Percentiles rank a stretch among this genome's conserved stretches.
Evolutionary conservation across 345 rosid genomes (phyloP).

Genomic region (Psidium friedrichsthalianum): DNA sequence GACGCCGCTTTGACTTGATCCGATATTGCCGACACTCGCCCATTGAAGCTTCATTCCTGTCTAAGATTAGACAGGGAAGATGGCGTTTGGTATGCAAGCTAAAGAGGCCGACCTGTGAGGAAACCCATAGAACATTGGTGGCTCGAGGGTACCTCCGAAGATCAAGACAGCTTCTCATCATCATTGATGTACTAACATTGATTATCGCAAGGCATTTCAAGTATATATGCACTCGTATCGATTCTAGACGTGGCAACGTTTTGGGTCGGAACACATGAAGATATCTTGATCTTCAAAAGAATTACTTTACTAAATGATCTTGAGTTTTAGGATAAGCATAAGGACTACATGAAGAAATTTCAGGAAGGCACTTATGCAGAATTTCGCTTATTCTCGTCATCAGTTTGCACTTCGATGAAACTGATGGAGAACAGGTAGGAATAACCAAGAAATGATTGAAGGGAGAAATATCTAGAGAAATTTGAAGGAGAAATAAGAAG

Average conservation of each 20-base stretch:
- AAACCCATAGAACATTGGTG: not conserved
- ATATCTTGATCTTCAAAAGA: not conserved
- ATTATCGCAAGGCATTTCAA: not conserved
- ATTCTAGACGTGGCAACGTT: not conserved
- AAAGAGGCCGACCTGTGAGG: not conserved
- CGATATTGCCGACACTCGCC: not conserved
- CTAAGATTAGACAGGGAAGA: not conserved
- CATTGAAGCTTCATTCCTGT: not conserved
- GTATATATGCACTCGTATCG: not conserved
- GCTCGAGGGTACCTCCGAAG: not conserved
- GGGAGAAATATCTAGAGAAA: not conserved
- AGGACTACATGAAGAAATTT: not conserved
- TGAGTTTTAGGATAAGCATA: not conserved
- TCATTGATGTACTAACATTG: not conserved
- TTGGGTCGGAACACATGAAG: not conserved
- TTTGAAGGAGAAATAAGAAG: not conserved
- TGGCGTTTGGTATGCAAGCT: not conserved
- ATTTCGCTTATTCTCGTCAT: not conserved
- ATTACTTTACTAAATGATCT: not conserved
- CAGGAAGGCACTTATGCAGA: not conserved
- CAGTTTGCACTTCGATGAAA: not conserved
- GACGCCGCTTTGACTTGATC: not conserved
- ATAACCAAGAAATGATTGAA: not conserved
- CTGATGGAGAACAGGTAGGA: not conserved
- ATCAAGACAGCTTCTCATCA: not conserved